Evolutionary conservation across 225 moss, liverwort and hornwort species (phyloP).

Genomic region (Climacium dendroides): DNA sequence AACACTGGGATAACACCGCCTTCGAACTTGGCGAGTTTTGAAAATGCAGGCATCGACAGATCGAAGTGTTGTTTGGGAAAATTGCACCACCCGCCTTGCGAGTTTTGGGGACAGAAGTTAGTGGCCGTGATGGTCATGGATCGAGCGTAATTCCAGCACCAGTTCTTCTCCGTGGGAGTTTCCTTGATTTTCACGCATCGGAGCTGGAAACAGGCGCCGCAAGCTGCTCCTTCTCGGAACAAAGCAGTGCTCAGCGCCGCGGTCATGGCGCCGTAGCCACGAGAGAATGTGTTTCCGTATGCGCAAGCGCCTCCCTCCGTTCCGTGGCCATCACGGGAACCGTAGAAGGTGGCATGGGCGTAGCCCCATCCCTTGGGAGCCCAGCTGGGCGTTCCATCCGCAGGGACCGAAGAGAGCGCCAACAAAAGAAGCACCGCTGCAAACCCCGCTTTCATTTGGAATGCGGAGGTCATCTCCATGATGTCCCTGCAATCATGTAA

Average conservation of each 20-base stretch:
- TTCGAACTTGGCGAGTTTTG: background rate
- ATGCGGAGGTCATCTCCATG: background rate
- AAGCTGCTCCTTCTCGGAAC: constrained; percentile 1
- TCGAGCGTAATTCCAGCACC: constrained; percentile 5
- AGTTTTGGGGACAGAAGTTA: constrained; percentile 20
- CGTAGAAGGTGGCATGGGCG: constrained; percentile 25
- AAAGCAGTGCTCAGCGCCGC: constrained; percentile 15
- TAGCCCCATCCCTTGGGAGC: background rate
- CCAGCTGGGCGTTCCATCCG: background rate
- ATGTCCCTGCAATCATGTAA: background rate
- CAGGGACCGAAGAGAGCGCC: background rate
- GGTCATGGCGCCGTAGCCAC: constrained; percentile 26
- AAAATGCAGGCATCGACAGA: constrained; percentile 13
- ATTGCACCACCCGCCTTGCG: constrained; percentile 22
- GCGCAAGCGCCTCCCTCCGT: constrained; percentile 20
- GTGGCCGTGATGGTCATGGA: constrained; percentile 28
- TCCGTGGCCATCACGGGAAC: background rate
- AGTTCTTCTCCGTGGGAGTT: background rate
- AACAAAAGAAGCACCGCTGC: background rate
- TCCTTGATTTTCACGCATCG: background rate
- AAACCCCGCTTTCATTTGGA: background rate
- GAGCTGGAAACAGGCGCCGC: constrained; percentile 24
- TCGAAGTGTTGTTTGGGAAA: constrained; percentile 23
- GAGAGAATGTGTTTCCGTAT: background rate
- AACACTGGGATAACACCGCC: constrained; percentile 28